These are phyloP conservation scores for Dactylis glomerata DNA, from an alignment of 176 grass and related monocot genomes.

Conservation along the genomic window DNA sequence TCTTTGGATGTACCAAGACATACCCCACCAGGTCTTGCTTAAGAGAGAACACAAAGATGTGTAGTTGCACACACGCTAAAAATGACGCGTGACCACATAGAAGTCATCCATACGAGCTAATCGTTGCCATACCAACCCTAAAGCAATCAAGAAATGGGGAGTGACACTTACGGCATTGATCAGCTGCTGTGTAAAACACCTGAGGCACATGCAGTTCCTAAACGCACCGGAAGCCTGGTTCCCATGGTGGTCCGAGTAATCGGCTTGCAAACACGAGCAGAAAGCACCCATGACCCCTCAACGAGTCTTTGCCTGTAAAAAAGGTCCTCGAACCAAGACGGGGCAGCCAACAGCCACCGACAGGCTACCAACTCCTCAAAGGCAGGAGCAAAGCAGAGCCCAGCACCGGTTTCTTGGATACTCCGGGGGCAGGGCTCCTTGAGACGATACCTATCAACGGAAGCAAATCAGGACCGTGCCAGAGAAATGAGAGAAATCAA, in stretches of 20 bases:
- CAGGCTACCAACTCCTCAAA: not conserved
- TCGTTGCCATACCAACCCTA: not conserved
- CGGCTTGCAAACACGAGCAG: constrained; percentile 72
- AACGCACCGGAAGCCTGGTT: constrained; percentile 36
- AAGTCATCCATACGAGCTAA: not conserved
- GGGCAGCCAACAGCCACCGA: not conserved
- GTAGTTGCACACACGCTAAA: not conserved
- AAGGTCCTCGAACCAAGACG: not conserved
- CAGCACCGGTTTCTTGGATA: not conserved
- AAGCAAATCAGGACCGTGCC: not conserved
- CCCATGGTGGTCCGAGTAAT: constrained; percentile 54
- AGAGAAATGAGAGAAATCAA: not conserved
- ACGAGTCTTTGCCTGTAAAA: not conserved
- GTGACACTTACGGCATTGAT: constrained; percentile 55
- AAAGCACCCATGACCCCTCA: constrained; percentile 68
- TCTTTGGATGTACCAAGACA: not conserved
- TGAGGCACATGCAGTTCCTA: constrained; percentile 71
- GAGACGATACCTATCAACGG: constrained; percentile 21
- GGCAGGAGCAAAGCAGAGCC: not conserved
- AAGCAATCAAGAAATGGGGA: not conserved
- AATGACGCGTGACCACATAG: not conserved
- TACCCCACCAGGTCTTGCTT: not conserved
- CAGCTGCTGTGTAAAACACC: constrained; percentile 77
- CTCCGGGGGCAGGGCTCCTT: not conserved
- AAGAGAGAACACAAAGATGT: not conserved